These are phyloP conservation scores for Blastobotrys americana DNA, from an alignment of 805 yeast genomes.

Conservation along the genomic window DNA sequence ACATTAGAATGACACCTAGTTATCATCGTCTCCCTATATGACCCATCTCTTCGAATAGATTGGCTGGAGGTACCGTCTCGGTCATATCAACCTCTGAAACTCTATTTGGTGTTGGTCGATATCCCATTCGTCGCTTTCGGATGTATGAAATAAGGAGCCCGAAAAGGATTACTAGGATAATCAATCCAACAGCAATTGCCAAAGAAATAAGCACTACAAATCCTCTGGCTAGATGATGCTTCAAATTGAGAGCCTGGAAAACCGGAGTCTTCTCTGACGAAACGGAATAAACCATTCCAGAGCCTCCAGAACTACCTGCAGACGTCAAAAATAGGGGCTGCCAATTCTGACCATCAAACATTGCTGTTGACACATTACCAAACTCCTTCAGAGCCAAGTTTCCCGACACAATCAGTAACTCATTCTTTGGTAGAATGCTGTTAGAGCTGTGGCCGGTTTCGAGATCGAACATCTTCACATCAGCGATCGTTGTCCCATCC, in stretches of 20 bases:
- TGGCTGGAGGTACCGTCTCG: constrained; percentile 54
- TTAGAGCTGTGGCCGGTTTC: constrained; percentile 25
- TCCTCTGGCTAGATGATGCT: constrained; percentile 41
- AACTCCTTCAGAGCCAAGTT: constrained; percentile 39
- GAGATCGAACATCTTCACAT: constrained; percentile 39
- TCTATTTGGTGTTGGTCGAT: constrained; percentile 44
- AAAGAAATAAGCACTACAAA: constrained; percentile 62
- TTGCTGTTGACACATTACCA: constrained; percentile 56
- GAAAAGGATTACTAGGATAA: constrained; percentile 34
- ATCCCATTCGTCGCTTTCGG: constrained; percentile 35
- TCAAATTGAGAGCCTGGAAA: constrained; percentile 16
- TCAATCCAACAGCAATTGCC: constrained; percentile 56
- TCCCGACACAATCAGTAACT: constrained; percentile 56
- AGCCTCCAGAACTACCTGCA: constrained; percentile 14
- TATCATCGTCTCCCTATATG: constrained; percentile 20
- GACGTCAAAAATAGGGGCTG: constrained; percentile 48
- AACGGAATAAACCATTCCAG: constrained; percentile 26
- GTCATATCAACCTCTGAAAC: constrained; percentile 57
- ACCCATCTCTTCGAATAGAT: constrained; percentile 40
- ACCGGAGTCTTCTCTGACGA: constrained; percentile 26
- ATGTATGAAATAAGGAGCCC: constrained; percentile 39
- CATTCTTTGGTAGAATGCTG: constrained; percentile 35
- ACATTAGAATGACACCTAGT: neutral
- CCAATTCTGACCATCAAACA: constrained; percentile 63
- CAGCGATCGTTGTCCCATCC: constrained; percentile 36